Percentiles rank a stretch among this genome's conserved stretches.
These are phyloP conservation scores for Primulina eburnea DNA, from an alignment of 257 asterid genomes.

Conservation along the genomic window DNA sequence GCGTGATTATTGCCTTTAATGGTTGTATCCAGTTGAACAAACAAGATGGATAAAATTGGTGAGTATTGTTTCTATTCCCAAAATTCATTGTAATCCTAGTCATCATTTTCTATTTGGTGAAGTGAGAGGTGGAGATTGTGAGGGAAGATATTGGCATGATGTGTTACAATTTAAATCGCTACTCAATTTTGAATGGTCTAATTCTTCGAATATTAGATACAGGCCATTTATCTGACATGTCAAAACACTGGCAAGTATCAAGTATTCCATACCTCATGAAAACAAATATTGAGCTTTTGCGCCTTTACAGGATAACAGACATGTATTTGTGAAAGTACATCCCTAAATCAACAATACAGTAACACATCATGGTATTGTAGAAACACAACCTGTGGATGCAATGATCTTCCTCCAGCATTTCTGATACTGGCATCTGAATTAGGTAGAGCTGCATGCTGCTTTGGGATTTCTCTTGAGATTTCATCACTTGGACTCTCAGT, in stretches of 20 bases:
- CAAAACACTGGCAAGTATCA: background rate
- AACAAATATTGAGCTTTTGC: background rate
- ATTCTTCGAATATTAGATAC: conserved; percentile 5
- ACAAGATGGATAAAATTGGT: background rate
- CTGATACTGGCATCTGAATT: conserved; percentile 29
- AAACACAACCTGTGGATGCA: conserved; percentile 56
- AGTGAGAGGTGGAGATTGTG: background rate
- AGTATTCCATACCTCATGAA: background rate
- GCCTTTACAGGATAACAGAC: background rate
- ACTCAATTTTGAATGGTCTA: background rate
- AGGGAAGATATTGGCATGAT: background rate
- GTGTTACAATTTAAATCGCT: too few species aligned
- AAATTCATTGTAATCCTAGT: too few species aligned
- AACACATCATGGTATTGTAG: conserved; percentile 8
- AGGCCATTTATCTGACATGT: background rate
- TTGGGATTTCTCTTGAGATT: conserved; percentile 49
- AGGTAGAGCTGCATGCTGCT: conserved; percentile 20
- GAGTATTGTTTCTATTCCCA: background rate
- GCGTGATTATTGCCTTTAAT: too few species aligned
- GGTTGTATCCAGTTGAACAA: background rate
- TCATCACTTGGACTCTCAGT: conserved; percentile 63
- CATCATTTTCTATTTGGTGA: background rate
- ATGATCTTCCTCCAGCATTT: conserved; percentile 26
- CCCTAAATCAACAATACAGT: background rate
- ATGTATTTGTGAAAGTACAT: background rate